phyloP scores from a whole-genome alignment of 2,329 filamentous ascomycete species.

The Penicillium sp. region DNA sequence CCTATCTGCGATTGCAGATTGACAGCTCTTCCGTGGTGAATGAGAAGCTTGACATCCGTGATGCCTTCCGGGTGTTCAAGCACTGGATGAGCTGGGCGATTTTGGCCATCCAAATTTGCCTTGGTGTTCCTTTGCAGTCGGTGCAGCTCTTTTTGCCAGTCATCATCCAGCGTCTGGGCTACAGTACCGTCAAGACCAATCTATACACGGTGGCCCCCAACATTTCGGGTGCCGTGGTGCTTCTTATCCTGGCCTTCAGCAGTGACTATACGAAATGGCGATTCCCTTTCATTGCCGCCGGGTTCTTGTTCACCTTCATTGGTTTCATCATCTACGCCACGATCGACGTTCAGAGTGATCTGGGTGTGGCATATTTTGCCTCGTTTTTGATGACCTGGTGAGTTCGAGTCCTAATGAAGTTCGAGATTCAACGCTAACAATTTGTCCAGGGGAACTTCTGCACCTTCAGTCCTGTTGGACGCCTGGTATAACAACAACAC shows the following conservation, averaged over 20 bases:
- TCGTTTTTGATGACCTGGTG: slow-evolving; percentile 76
- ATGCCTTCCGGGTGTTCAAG: slow-evolving; percentile 32
- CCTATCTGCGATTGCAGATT: slow-evolving; percentile 37
- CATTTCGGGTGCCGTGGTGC: slow-evolving; percentile 67
- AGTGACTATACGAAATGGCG: slow-evolving; percentile 65
- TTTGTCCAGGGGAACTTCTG: slow-evolving; percentile 54
- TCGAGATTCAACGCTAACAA: background rate
- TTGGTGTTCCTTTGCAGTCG: slow-evolving; percentile 31
- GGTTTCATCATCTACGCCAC: slow-evolving; percentile 74
- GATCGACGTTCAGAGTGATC: slow-evolving; percentile 60
- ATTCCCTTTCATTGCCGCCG: slow-evolving; percentile 68
- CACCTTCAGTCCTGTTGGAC: slow-evolving; percentile 62
- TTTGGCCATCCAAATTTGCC: slow-evolving; percentile 31
- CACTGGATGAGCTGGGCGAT: slow-evolving; percentile 32
- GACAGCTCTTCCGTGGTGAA: slow-evolving; percentile 37
- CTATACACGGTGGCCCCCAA: slow-evolving; percentile 69
- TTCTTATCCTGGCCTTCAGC: slow-evolving; percentile 69
- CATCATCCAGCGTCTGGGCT: slow-evolving; percentile 41
- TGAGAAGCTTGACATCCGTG: slow-evolving; percentile 33
- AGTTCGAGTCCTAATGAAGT: background rate
- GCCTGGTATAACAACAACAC: slow-evolving; percentile 77
- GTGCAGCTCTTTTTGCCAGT: slow-evolving; percentile 34
- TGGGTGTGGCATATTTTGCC: slow-evolving; percentile 67
- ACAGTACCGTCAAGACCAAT: slow-evolving; percentile 65
- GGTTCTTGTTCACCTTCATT: slow-evolving; percentile 69